Percentiles rank a stretch among this genome's conserved stretches.
phyloP scores from a whole-genome alignment of 371 early-diverging fungal genomes.

The Mortierella sp. region DNA sequence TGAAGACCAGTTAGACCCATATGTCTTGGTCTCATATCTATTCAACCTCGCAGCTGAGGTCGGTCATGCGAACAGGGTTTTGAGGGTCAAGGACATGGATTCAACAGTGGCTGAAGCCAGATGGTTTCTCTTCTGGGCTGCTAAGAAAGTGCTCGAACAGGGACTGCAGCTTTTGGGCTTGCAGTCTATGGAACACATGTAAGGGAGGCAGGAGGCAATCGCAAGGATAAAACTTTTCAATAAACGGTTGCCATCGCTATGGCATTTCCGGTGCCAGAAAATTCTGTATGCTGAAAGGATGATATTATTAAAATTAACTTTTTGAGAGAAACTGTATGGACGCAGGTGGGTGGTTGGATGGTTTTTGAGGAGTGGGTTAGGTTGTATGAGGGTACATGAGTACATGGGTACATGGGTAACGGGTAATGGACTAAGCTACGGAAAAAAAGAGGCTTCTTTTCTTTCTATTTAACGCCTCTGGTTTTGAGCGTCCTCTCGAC shows the following conservation, averaged over 20 bases:
- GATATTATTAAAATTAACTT: too few species aligned
- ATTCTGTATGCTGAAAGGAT: too few species aligned
- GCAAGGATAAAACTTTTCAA: too few species aligned
- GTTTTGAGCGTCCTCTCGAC: constrained; percentile 20
- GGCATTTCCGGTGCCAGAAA: too few species aligned
- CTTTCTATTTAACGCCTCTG: not conserved
- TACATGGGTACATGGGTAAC: too few species aligned
- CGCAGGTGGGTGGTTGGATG: too few species aligned
- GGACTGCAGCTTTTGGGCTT: constrained; percentile 30
- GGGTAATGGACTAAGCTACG: not conserved
- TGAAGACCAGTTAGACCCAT: constrained; percentile 79
- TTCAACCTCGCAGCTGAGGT: constrained; percentile 83
- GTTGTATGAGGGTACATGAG: too few species aligned
- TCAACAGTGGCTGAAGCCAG: constrained; percentile 67
- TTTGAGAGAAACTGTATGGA: too few species aligned
- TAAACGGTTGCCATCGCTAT: too few species aligned
- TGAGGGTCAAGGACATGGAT: constrained; percentile 81
- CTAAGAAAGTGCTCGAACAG: constrained; percentile 32
- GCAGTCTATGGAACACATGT: constrained; percentile 36
- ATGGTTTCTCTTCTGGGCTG: constrained; percentile 45
- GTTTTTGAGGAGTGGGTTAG: too few species aligned
- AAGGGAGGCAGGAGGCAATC: too few species aligned
- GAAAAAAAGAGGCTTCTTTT: not conserved
- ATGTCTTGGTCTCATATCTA: constrained; percentile 83
- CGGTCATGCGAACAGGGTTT: constrained; percentile 73